Conservation (phyloP, 202 grass and related monocot species). For the Carex sylvatica region DNA sequence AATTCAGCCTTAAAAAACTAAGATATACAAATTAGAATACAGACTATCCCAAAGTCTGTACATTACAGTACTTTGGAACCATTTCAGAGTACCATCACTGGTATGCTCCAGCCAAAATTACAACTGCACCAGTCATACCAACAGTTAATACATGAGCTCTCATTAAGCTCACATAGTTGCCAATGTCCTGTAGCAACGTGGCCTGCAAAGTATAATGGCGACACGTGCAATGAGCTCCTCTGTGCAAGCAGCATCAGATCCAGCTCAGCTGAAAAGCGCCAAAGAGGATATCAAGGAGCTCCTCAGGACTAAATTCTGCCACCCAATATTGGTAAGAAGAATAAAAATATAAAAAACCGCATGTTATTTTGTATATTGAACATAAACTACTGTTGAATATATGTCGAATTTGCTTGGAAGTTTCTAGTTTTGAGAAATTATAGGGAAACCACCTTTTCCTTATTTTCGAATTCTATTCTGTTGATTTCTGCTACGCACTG, state of each 20-base stretch:
- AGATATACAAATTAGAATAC: neutral
- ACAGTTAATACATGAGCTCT: neutral
- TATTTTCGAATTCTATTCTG: neutral
- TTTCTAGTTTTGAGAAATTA: neutral
- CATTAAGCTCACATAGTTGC: neutral
- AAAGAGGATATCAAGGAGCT: slow-evolving; percentile 81
- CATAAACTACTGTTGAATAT: neutral
- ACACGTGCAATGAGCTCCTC: slow-evolving; percentile 14
- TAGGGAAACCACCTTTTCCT: neutral
- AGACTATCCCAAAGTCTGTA: too few relatives aligned
- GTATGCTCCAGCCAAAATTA: neutral
- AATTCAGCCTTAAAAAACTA: neutral
- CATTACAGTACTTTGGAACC: neutral
- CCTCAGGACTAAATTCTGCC: slow-evolving; percentile 60
- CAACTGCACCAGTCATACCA: neutral
- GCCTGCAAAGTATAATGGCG: neutral
- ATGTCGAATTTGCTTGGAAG: neutral
- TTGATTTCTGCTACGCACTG: neutral
- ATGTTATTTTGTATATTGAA: neutral
- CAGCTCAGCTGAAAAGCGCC: slow-evolving; percentile 69
- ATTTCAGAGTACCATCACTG: neutral
- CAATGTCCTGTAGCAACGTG: neutral
- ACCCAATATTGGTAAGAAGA: slow-evolving; percentile 78
- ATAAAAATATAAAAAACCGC: neutral
- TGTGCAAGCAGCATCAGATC: slow-evolving; percentile 48